A percentile compares a stretch with the other conserved stretches of the same genome.
Evolutionary conservation across 176 grass and related monocot species (phyloP).

Genomic region (Typha latifolia): DNA sequence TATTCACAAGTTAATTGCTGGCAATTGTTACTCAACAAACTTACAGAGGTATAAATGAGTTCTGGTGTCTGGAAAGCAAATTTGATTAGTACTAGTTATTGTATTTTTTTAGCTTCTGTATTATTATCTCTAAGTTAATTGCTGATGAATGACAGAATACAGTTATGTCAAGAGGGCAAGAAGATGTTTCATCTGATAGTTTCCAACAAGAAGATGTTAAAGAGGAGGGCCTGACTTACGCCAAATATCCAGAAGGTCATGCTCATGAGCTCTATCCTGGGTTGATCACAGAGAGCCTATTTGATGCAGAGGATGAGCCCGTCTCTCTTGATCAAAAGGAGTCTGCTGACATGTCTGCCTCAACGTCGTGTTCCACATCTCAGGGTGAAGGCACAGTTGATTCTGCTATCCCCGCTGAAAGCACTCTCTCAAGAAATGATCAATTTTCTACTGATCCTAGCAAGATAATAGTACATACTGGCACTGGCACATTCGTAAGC

Average conservation of each 20-base stretch:
- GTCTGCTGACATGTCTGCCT: slow-evolving; percentile 1
- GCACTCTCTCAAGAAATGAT: not conserved
- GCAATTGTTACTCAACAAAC: no score
- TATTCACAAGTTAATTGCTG: no score
- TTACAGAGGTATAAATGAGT: not conserved
- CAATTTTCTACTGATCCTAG: not conserved
- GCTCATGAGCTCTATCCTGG: slow-evolving; percentile 41
- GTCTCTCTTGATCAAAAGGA: slow-evolving; percentile 12
- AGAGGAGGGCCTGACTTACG: slow-evolving; percentile 16
- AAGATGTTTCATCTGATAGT: slow-evolving; percentile 18
- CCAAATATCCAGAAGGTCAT: slow-evolving; percentile 17
- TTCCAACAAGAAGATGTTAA: slow-evolving; percentile 16
- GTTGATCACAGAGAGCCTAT: slow-evolving; percentile 44
- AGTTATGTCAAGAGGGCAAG: slow-evolving; percentile 4
- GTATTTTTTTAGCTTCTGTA: not conserved
- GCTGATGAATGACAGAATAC: slow-evolving; percentile 16
- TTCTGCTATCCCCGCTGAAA: slow-evolving; percentile 8
- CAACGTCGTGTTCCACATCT: not conserved
- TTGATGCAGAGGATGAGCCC: slow-evolving; percentile 38
- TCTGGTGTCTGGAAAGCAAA: not conserved
- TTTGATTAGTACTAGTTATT: not conserved
- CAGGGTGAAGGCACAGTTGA: not conserved
- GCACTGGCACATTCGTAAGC: not conserved
- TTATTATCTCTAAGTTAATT: not conserved
- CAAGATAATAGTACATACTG: not conserved